Conservation (phyloP, 1,284 basidiomycete species). For the Boletus semigastroideus region DNA sequence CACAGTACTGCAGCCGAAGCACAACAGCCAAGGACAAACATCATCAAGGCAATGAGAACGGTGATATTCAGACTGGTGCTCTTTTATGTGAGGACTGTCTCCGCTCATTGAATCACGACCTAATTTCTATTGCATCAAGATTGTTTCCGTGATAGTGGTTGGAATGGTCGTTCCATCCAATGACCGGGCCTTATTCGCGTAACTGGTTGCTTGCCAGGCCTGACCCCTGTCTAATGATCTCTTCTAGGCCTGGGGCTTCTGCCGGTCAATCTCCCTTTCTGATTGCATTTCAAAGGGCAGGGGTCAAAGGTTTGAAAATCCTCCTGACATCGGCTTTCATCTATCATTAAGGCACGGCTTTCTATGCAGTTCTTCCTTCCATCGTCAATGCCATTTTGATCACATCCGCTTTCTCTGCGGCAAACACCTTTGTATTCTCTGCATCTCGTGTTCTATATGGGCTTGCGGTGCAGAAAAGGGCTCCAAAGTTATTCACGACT, state of each 20-base stretch:
- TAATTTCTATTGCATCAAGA: constrained; percentile 36
- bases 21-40: constrained; percentile 74
- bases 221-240: constrained; percentile 7
- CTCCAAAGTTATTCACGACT: constrained; percentile 56
- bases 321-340: neutral
- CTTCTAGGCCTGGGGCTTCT: constrained; percentile 44
- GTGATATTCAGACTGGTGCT: constrained; percentile 82
- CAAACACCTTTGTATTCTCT: constrained; percentile 79
- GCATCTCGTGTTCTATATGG: constrained; percentile 84
- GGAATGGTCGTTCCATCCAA: constrained; percentile 80
- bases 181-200: constrained; percentile 55
- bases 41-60: constrained; percentile 75
- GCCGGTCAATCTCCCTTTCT: constrained; percentile 78
- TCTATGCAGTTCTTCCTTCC: constrained; percentile 53
- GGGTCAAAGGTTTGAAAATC: constrained; percentile 53
- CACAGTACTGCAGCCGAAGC: constrained; percentile 70
- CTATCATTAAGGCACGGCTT: neutral
- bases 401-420: constrained; percentile 80
- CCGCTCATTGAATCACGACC: neutral
- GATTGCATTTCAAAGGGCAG: constrained; percentile 77
- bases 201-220: constrained; percentile 20
- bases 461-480: constrained; percentile 74
- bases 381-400: constrained; percentile 71
- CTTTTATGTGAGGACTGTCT: constrained; percentile 56
- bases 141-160: constrained; percentile 69